A percentile compares a stretch with the other conserved stretches of the same genome.
These are phyloP conservation scores for Schwanniomyces sp. DNA, from an alignment of 805 yeast genomes.

Conservation along the genomic window DNA sequence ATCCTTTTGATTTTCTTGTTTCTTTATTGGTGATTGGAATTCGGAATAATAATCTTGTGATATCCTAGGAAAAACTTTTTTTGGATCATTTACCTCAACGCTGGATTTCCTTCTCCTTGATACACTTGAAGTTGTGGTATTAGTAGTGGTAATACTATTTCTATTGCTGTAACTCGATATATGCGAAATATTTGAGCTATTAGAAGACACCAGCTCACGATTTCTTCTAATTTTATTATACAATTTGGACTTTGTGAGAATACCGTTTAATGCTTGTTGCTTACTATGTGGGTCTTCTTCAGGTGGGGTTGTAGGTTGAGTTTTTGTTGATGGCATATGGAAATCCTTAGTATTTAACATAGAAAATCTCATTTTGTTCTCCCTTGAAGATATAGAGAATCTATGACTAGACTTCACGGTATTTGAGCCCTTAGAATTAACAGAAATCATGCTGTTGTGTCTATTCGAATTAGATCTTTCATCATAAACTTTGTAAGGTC, in stretches of 20 bases:
- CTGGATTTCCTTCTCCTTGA: slow-evolving; percentile 14
- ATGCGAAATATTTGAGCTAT: slow-evolving; percentile 19
- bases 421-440: background rate
- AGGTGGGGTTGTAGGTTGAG: background rate
- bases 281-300: slow-evolving; percentile 16
- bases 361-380: slow-evolving; percentile 17
- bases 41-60: slow-evolving; percentile 4
- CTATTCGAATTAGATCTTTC: slow-evolving; percentile 3
- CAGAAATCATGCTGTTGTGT: background rate
- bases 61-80: slow-evolving; percentile 5
- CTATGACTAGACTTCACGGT: background rate
- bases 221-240: slow-evolving; percentile 37
- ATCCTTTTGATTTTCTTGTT: slow-evolving; percentile 27
- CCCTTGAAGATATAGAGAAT: background rate
- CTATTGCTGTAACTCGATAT: slow-evolving; percentile 19
- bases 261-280: slow-evolving; percentile 18
- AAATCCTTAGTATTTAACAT: slow-evolving; percentile 6
- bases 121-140: slow-evolving; percentile 18
- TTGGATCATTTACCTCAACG: background rate
- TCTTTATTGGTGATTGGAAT: slow-evolving; percentile 17
- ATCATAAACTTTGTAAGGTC: background rate
- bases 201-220: slow-evolving; percentile 34
- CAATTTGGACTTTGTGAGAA: slow-evolving; percentile 33
- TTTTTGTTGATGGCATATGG: background rate
- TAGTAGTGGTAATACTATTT: slow-evolving; percentile 21